phyloP scores from a whole-genome alignment of 2,329 filamentous ascomycete species.

The Ophiostoma ips region DNA sequence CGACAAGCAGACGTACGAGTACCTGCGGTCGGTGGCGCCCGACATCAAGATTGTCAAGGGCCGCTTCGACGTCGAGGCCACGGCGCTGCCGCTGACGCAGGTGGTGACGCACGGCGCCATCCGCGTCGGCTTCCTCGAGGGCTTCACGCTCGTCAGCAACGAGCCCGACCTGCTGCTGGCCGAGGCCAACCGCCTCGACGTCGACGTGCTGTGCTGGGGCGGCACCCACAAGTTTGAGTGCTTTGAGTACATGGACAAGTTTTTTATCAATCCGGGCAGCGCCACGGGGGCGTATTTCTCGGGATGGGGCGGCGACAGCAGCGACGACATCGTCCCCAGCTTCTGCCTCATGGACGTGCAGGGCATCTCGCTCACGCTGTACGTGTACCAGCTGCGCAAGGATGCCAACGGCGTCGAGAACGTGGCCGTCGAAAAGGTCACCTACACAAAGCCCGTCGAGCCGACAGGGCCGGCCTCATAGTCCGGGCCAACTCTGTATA shows the following conservation, averaged over 20 bases:
- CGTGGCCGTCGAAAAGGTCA: conserved; percentile 74
- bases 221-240: conserved; percentile 56
- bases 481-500: neutral
- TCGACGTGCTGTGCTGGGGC: conserved; percentile 56
- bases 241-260: conserved; percentile 62
- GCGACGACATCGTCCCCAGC: conserved; percentile 70
- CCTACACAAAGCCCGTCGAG: conserved; percentile 64
- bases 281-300: conserved; percentile 50
- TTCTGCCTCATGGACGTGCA: conserved; percentile 98
- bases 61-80: conserved; percentile 52
- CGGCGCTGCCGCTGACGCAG: conserved; percentile 49
- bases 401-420: conserved; percentile 65
- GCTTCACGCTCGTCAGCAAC: conserved; percentile 52
- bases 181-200: conserved; percentile 53
- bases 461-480: conserved; percentile 38
- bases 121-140: conserved; percentile 53
- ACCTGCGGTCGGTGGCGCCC: conserved; percentile 60
- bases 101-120: conserved; percentile 52
- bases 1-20: conserved; percentile 67
- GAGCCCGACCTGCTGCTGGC: conserved; percentile 54
- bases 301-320: conserved; percentile 46
- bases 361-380: conserved; percentile 88
- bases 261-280: conserved; percentile 56
- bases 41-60: conserved; percentile 58
- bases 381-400: conserved; percentile 79